Conservation (phyloP, 352 stramenopile species). For the Poterioochromonas sp. region DNA sequence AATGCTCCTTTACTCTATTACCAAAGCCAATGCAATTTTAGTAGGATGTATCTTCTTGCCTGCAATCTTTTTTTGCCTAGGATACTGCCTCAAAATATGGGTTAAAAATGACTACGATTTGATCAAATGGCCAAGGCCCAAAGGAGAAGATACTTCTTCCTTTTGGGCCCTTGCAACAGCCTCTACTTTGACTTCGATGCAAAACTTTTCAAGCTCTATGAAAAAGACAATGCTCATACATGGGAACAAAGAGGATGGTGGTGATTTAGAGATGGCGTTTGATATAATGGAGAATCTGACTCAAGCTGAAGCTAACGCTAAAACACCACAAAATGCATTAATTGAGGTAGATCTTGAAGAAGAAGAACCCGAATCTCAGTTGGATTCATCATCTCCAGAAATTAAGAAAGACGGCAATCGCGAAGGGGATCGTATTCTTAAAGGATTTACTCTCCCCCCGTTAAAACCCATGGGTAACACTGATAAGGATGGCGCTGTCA, state of each 20-base stretch:
- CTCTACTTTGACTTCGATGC: not conserved
- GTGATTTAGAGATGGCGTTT: slow-evolving; percentile 19
- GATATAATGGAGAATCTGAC: slow-evolving; percentile 19
- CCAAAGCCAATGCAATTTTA: slow-evolving; percentile 24
- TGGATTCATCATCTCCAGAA: not conserved
- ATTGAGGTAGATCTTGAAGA: not conserved
- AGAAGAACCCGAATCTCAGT: not conserved
- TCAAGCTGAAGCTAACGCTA: not conserved
- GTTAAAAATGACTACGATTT: slow-evolving; percentile 37
- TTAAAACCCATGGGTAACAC: not conserved
- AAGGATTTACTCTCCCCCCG: slow-evolving; percentile 28
- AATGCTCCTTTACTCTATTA: slow-evolving; percentile 35
- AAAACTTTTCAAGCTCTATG: not conserved
- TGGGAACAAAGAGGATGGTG: not conserved
- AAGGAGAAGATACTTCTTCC: slow-evolving; percentile 15
- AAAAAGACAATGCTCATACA: not conserved
- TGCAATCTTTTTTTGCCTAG: slow-evolving; percentile 32
- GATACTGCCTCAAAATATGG: slow-evolving; percentile 28
- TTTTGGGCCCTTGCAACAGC: no score
- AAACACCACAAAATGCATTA: not conserved
- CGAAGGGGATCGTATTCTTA: not conserved
- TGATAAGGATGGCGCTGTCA: not conserved
- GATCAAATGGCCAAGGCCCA: slow-evolving; percentile 27
- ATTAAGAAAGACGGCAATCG: not conserved
- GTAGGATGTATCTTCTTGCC: slow-evolving; percentile 31